Base-by-base conservation (phyloP, 108 stramenopile species). In the Asterionellopsis glacialis region DNA sequence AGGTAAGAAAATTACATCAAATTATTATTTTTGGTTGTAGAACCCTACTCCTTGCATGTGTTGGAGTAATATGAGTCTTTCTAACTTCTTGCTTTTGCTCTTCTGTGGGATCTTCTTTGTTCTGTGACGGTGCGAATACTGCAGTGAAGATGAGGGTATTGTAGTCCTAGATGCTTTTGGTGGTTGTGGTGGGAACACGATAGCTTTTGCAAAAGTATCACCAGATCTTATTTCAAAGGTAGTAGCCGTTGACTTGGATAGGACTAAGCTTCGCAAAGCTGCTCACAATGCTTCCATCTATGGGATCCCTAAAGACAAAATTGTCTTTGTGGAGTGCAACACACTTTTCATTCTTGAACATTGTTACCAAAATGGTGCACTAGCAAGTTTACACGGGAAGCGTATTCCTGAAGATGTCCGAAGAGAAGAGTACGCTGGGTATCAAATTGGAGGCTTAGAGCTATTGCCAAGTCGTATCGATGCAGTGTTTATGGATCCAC, bases 201-300 rank as follows among this genome's bases (percentile, higher is more conserved):
- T 85, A 80, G 63, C 93, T 85, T 75, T 93, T 87, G 61, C 78
- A 76, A 66, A 67, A 51, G 54, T 87, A 50, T 63, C 82, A 11
- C 33, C 76, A 11, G 49, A 79, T 39, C 56, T 69, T 19, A 76
- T 90, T 12, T 83, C 88, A 47, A 72, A 75, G 22, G 90, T 98
- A 0, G 69, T 95, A 25, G 91, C 88, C 39, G 83, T 97, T 41
- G 97, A 98, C 56, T 61, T 89, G 14, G 96, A 98, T 68, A 77
- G 90, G 16, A 50, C 56, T 24, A 96, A 94, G 63, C 74, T 98
- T 12, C 75, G 87, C 27, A 88, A 73, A 67, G 96, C 96, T 1
- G 94, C 96, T 18, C 83, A 90, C 63, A 98, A 98, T 70, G 97
- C 97, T 25, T 70, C 87, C 1, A 73, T 96, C 44, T 98, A 98